Evolutionary conservation across 1,284 basidiomycete genomes (phyloP).

Genomic region (Athelia psychrophila): DNA sequence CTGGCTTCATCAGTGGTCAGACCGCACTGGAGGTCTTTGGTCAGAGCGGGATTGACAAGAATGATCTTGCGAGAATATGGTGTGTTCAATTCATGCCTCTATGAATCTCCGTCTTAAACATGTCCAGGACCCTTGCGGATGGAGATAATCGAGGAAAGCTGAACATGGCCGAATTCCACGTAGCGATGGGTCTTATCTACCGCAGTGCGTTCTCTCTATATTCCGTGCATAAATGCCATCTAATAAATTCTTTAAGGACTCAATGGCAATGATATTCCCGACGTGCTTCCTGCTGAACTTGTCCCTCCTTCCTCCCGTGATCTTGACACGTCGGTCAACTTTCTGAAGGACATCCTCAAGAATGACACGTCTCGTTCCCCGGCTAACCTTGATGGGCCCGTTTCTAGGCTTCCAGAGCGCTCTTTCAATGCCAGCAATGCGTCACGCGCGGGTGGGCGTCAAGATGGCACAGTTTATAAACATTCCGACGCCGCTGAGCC

Average conservation of each 20-base stretch:
- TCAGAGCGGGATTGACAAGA: conserved; percentile 85
- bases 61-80: conserved; percentile 96
- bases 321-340: conserved; percentile 88
- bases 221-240: not conserved
- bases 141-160: conserved; percentile 90
- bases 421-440: conserved; percentile 63
- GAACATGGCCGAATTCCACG: conserved; percentile 96
- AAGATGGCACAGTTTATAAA: conserved; percentile 94
- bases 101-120: not conserved
- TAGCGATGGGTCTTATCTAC: conserved; percentile 98
- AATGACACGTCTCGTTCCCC: conserved; percentile 75
- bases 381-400: conserved; percentile 42
- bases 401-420: conserved; percentile 65
- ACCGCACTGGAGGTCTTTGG: conserved; percentile 94
- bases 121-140: conserved; percentile 81
- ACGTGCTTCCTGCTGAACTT: conserved; percentile 85
- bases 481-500: conserved; percentile 66
- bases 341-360: conserved; percentile 88
- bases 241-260: conserved; percentile 51
- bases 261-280: conserved; percentile 91
- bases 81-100: conserved; percentile 33
- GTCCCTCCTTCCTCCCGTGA: conserved; percentile 92
- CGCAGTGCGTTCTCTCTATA: conserved; percentile 60
- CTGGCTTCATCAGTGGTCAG: conserved; percentile 86
- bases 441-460: conserved; percentile 56